Percentiles rank a stretch among this genome's conserved stretches.
These are phyloP conservation scores for Citrullus mucosospermus DNA, from an alignment of 306 rosid genomes.

Conservation along the genomic window DNA sequence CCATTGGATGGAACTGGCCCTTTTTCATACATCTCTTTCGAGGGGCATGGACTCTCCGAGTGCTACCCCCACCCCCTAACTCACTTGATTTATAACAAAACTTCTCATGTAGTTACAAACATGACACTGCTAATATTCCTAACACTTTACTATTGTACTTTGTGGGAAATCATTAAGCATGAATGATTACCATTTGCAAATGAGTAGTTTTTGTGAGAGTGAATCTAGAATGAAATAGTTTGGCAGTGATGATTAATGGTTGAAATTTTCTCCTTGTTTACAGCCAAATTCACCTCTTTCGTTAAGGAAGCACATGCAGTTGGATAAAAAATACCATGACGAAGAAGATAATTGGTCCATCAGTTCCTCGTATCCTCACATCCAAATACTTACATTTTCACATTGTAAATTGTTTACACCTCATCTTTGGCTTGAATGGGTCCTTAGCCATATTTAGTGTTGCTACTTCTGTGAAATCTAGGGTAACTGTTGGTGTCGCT, in stretches of 20 bases:
- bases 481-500: conserved; percentile 82
- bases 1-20: background rate
- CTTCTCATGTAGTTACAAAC: background rate
- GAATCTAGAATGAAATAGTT: background rate
- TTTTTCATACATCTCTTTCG: background rate
- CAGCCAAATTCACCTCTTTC: conserved; percentile 73
- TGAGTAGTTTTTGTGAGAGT: background rate
- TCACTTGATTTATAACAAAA: background rate
- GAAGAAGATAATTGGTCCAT: conserved; percentile 83
- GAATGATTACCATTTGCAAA: background rate
- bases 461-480: conserved; percentile 55
- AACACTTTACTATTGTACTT: background rate
- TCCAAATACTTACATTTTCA: background rate
- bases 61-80: background rate
- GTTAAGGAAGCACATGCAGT: conserved; percentile 34
- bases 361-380: conserved; percentile 79
- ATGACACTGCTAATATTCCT: background rate
- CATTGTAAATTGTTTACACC: background rate
- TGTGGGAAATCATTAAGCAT: background rate
- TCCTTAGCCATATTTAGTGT: conserved; percentile 51
- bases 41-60: background rate
- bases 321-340: conserved; percentile 55
- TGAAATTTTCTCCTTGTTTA: conserved; percentile 6
- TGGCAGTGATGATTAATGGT: background rate
- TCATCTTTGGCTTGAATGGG: background rate